Percentiles rank a stretch among this genome's conserved stretches.
These are phyloP conservation scores for Closterium sp. DNA, from an alignment of 139 green algal genomes.

Conservation along the genomic window DNA sequence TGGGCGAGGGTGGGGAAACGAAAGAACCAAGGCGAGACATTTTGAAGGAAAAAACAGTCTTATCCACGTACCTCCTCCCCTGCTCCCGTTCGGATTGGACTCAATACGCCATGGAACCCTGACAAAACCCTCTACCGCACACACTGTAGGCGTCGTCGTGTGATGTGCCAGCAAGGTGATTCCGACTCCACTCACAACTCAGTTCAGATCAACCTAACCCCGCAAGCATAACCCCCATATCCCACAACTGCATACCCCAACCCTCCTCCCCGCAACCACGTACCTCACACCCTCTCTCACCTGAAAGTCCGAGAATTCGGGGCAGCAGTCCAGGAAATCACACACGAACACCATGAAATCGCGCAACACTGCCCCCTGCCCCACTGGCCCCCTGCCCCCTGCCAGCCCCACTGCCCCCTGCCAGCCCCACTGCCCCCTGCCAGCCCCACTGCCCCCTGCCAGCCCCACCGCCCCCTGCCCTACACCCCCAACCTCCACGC, in stretches of 20 bases:
- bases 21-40: neutral
- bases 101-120: no score
- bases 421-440: neutral
- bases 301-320: conserved; percentile 62
- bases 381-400: neutral
- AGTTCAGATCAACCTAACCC: no score
- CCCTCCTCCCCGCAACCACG: neutral
- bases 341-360: conserved; percentile 63
- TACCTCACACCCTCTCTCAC: neutral
- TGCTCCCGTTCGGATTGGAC: no score
- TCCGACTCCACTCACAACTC: no score
- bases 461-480: neutral
- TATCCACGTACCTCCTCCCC: neutral
- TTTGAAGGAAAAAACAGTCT: neutral
- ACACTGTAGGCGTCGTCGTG: no score
- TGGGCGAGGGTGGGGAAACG: neutral
- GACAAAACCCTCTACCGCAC: no score
- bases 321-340: conserved; percentile 67
- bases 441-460: neutral
- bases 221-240: neutral
- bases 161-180: no score
- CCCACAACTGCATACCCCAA: neutral
- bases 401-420: neutral
- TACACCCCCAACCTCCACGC: neutral
- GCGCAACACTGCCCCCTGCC: conserved; percentile 30